Conservation (phyloP, 2,329 filamentous ascomycete genomes). For the Neoascochyta sp. region DNA sequence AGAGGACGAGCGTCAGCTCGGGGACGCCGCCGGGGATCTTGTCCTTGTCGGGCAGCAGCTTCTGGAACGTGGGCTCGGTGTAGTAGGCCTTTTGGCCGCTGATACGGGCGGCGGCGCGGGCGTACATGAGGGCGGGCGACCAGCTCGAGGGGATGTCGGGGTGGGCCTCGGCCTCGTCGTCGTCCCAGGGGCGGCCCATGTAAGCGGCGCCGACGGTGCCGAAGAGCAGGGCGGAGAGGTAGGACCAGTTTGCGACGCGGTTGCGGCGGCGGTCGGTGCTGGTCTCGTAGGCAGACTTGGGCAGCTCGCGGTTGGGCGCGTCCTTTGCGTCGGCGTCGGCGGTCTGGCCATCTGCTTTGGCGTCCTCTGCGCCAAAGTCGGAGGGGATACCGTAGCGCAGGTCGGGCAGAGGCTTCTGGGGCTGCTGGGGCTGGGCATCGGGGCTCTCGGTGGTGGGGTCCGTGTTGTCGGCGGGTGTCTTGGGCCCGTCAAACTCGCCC, state of each 20-base stretch:
- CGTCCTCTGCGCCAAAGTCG: constrained; percentile 75
- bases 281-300: constrained; percentile 80
- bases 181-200: constrained; percentile 83
- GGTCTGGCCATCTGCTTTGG: too few relatives aligned
- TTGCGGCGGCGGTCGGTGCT: constrained; percentile 81
- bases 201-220: constrained; percentile 63
- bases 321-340: constrained; percentile 35
- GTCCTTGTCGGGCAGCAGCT: constrained; percentile 79
- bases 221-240: constrained; percentile 57
- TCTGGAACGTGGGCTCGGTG: constrained; percentile 90
- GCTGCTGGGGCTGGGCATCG: constrained; percentile 42
- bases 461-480: constrained; percentile 34
- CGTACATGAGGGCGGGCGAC: constrained; percentile 71
- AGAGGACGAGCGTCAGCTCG: constrained; percentile 89
- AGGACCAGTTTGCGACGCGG: constrained; percentile 71
- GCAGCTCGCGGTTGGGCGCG: constrained; percentile 56
- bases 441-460: constrained; percentile 40
- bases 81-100: constrained; percentile 82
- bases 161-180: constrained; percentile 66
- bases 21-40: constrained; percentile 57
- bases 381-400: constrained; percentile 93
- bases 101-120: constrained; percentile 71
- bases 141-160: constrained; percentile 75
- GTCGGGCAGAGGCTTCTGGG: constrained; percentile 71
- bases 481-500: constrained; percentile 37